Percentiles rank a stretch among this genome's conserved stretches.
These are phyloP conservation scores for Phytopythium chamaehyphon DNA, from an alignment of 352 stramenopile species.

Conservation along the genomic window DNA sequence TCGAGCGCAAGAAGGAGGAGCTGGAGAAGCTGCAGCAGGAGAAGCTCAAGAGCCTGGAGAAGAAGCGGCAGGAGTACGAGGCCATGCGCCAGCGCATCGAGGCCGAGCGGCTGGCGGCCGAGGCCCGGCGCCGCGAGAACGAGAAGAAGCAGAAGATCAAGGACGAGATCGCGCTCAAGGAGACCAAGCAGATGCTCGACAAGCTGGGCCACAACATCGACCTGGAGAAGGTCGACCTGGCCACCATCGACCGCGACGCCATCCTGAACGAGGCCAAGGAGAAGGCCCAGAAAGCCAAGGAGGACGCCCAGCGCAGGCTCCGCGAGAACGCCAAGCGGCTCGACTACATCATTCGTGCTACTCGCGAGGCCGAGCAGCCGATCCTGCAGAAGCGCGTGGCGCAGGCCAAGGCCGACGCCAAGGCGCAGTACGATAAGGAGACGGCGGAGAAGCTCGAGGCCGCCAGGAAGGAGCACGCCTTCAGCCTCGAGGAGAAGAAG, in stretches of 20 bases:
- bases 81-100: slow-evolving; percentile 69
- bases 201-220: slow-evolving; percentile 68
- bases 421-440: slow-evolving; percentile 72
- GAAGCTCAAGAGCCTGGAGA: slow-evolving; percentile 82
- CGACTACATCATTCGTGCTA: slow-evolving; percentile 95
- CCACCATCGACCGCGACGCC: slow-evolving; percentile 77
- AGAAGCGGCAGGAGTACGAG: slow-evolving; percentile 77
- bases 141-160: slow-evolving; percentile 97
- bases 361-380: slow-evolving; percentile 94
- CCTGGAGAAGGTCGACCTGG: slow-evolving; percentile 61
- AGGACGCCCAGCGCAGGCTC: slow-evolving; percentile 93
- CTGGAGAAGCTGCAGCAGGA: slow-evolving; percentile 93
- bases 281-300: slow-evolving; percentile 93
- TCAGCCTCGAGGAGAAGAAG: slow-evolving; percentile 85
- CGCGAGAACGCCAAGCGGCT: slow-evolving; percentile 90
- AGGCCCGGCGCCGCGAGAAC: slow-evolving; percentile 83
- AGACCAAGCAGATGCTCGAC: slow-evolving; percentile 79
- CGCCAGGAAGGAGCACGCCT: slow-evolving; percentile 86
- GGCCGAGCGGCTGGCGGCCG: slow-evolving; percentile 63
- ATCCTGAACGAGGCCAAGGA: slow-evolving; percentile 92
- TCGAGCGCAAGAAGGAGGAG: slow-evolving; percentile 97
- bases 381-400: slow-evolving; percentile 86
- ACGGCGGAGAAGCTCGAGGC: slow-evolving; percentile 72
- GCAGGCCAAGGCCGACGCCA: slow-evolving; percentile 70
- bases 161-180: slow-evolving; percentile 92